phyloP scores from a whole-genome alignment of 306 rosid species.

The Cucurbita moschata region DNA sequence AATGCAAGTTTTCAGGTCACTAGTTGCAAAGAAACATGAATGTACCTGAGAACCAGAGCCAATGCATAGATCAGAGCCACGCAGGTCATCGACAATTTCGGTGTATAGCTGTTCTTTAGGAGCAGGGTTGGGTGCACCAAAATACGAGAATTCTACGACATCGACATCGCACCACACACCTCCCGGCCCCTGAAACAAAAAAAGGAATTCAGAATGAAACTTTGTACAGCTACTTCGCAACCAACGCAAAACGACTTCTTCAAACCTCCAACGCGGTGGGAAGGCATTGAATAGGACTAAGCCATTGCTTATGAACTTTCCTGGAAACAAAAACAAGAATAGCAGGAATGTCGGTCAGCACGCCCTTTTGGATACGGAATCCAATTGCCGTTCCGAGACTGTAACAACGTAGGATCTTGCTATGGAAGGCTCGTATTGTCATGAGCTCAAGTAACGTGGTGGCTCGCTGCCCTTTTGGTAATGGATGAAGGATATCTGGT shows the following conservation, averaged over 20 bases:
- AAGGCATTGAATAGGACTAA: conserved; percentile 86
- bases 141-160: conserved; percentile 93
- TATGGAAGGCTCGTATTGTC: conserved; percentile 97
- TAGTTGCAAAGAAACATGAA: conserved; percentile 7
- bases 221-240: not conserved
- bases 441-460: conserved; percentile 88
- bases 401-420: conserved; percentile 97
- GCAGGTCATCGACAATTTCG: conserved; percentile 82
- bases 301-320: conserved; percentile 99
- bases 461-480: conserved; percentile 95
- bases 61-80: conserved; percentile 87
- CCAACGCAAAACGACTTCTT: not conserved
- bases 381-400: conserved; percentile 99
- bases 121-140: conserved; percentile 98
- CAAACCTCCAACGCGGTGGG: conserved; percentile 93
- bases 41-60: conserved; percentile 98
- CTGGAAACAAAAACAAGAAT: conserved; percentile 95
- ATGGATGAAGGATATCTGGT: conserved; percentile 67
- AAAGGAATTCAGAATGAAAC: not conserved
- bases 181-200: conserved; percentile 70
- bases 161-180: conserved; percentile 99
- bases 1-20: not conserved
- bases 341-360: conserved; percentile 86
- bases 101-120: conserved; percentile 90
- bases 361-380: conserved; percentile 78